Evolutionary conservation across 2,329 filamentous ascomycete genomes (phyloP), one percentile per base, ranked within the genome.

Genomic region (Aspergillus eucalypticola): DNA sequence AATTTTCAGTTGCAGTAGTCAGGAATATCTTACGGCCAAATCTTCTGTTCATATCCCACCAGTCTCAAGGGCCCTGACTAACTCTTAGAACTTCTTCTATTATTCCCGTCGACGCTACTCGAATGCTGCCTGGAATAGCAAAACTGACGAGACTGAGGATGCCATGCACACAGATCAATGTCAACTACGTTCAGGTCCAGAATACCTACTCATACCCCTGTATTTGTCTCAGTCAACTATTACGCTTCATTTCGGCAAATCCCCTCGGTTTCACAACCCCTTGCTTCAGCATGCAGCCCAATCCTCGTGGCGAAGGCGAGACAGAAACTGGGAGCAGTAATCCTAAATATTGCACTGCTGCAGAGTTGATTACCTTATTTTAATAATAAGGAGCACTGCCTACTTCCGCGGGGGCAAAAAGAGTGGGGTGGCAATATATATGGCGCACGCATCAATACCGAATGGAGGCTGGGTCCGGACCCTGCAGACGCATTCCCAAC

Each of bases 381-480:
- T 13, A 44, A 44, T 13, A 21, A 23, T 5, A 23, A 6, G 3
- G 3, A n/a, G 19, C 41, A 23, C 32, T 5, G 8, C 19, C 13
- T 21, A 13, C 10, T 10, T 15, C 32, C 11, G 32, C 21, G 19
- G 17, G 3, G 41, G 4, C 41, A 21, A 44, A 10, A n/a, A n/a
- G n/a, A n/a, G n/a, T n/a, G n/a, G n/a, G n/a, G 32, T 29, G 27
- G 27, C 27, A 10, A 29, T 29, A 19, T 15, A 21, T 7, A 32
- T 17, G 25, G 29, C 11, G 53, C n/a, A 32, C 32, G 25, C 53
- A 38, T 46, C 53, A 29, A 58, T 60, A 41, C 57, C 57, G 38
- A n/a, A 1, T 11, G 29, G 48, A 35, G 60, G 58, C 41, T 60
- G 54, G 54, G 42, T 42, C 53, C 41, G 39, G 29, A 10, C 35